These are phyloP conservation scores for Dictyostelium brefeldianum DNA, from an alignment of 78 protist genomes.

Conservation along the genomic window DNA sequence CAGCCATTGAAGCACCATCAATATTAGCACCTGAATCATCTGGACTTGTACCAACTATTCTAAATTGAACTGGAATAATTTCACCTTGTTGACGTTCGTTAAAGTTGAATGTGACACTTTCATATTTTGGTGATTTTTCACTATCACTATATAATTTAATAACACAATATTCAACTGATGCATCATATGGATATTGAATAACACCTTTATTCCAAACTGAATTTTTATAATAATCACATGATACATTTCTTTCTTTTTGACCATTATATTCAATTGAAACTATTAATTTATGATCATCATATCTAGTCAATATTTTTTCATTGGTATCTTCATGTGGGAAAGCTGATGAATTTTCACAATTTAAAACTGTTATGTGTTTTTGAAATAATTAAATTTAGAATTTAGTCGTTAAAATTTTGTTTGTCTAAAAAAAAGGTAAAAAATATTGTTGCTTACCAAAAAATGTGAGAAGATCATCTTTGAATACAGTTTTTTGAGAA, in stretches of 20 bases:
- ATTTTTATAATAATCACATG: slow-evolving; percentile 21
- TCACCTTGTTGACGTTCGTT: neutral
- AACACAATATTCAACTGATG: neutral
- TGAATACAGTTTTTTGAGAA: no score
- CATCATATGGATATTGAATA: neutral
- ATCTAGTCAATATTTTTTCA: neutral
- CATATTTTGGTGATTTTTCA: slow-evolving; percentile 1
- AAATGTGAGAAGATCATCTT: no score
- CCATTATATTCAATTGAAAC: slow-evolving; percentile 24
- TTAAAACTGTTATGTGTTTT: neutral
- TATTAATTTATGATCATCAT: neutral
- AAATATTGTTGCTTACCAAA: no score
- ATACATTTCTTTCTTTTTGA: neutral
- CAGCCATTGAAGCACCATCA: neutral
- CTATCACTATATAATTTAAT: neutral
- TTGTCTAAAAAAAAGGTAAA: no score
- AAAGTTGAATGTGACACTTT: neutral
- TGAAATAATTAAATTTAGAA: no score
- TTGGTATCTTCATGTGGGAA: neutral
- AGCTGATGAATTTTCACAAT: slow-evolving; percentile 8
- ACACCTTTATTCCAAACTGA: slow-evolving; percentile 10
- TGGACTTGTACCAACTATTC: neutral
- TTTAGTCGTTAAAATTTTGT: no score
- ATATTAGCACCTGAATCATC: neutral
- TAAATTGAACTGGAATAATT: neutral